These are phyloP conservation scores for Cardamine resedifolia DNA, from an alignment of 345 rosid genomes.

Conservation along the genomic window DNA sequence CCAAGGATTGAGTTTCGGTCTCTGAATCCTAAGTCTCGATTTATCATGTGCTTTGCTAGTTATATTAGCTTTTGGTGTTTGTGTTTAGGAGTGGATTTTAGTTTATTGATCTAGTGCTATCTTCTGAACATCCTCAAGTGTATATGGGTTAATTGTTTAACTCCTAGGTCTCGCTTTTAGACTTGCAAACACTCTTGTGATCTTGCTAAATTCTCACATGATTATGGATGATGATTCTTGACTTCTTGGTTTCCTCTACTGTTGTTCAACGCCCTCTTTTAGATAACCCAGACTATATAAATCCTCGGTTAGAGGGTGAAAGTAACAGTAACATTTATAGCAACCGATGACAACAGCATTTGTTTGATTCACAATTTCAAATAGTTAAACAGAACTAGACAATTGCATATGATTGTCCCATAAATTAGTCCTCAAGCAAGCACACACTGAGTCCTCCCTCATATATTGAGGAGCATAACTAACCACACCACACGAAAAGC, in stretches of 20 bases:
- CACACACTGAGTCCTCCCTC: constrained; percentile 19
- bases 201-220: constrained; percentile 17
- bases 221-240: constrained; percentile 5
- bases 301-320: background rate
- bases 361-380: background rate
- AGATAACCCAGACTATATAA: background rate
- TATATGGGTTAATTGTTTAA: constrained; percentile 26
- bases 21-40: background rate
- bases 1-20: constrained; percentile 48
- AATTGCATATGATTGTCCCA: too few species aligned
- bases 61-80: background rate
- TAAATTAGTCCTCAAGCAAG: constrained; percentile 28
- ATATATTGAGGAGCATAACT: constrained; percentile 11
- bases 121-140: constrained; percentile 21
- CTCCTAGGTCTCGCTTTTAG: constrained; percentile 16
- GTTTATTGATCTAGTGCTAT: constrained; percentile 11
- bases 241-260: constrained; percentile 3
- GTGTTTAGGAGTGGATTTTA: background rate
- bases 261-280: background rate
- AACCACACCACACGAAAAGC: constrained; percentile 23
- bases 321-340: background rate
- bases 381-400: too few species aligned
- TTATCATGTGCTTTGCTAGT: constrained; percentile 10
- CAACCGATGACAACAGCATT: background rate
- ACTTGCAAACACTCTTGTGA: constrained; percentile 9